Conservation (phyloP, 179 eudicot species). For the Corrigiola litoralis region DNA sequence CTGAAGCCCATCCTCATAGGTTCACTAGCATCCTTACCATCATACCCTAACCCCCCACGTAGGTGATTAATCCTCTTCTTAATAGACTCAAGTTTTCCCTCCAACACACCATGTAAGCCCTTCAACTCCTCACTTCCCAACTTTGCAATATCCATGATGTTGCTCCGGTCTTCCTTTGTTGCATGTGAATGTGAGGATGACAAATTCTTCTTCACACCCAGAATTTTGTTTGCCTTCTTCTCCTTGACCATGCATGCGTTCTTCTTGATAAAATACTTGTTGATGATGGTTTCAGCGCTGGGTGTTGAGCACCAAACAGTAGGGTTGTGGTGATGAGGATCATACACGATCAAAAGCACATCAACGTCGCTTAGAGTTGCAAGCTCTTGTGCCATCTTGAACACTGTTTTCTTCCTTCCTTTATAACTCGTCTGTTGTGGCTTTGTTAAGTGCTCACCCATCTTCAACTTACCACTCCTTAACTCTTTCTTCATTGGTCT, state of each 20-base stretch:
- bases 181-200: no score
- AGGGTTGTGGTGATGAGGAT: background rate
- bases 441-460: no score
- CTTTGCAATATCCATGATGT: background rate
- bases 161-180: no score
- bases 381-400: background rate
- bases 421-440: no score
- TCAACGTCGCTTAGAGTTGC: background rate
- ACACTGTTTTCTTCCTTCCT: background rate
- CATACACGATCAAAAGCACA: background rate
- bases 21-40: no score
- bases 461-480: no score
- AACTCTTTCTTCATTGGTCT: no score
- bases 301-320: background rate
- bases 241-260: background rate
- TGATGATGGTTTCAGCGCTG: background rate
- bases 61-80: background rate
- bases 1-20: no score
- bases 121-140: background rate
- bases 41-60: background rate
- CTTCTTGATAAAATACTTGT: no score
- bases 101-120: background rate
- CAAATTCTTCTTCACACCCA: no score
- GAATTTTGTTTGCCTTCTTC: no score
- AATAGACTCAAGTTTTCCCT: background rate